These are phyloP conservation scores for Prunus armeniaca DNA, from an alignment of 306 rosid species.

Conservation along the genomic window DNA sequence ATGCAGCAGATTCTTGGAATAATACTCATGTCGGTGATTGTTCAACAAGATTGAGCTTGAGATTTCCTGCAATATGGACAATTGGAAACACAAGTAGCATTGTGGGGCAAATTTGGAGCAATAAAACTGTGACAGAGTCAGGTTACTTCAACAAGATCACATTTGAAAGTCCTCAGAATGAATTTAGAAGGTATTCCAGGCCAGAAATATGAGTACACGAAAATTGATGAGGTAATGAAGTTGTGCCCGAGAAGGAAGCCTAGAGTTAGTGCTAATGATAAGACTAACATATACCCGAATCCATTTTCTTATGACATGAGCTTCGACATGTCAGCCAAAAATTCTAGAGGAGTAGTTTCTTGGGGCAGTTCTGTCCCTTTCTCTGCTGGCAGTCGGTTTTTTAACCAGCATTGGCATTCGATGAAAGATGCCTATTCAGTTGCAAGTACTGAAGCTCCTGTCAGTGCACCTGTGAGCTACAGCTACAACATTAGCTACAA, in stretches of 20 bases:
- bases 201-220: conserved; percentile 48
- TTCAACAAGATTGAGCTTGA: conserved; percentile 43
- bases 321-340: conserved; percentile 35
- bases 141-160: conserved; percentile 42
- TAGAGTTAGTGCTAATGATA: not conserved
- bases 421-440: not conserved
- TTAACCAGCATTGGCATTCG: not conserved
- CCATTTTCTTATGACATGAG: conserved; percentile 39
- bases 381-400: conserved; percentile 30
- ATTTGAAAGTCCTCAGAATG: conserved; percentile 12
- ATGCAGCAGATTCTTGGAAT: conserved; percentile 25
- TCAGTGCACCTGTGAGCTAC: not conserved
- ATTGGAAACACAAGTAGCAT: conserved; percentile 31
- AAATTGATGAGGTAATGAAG: conserved; percentile 28
- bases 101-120: conserved; percentile 63
- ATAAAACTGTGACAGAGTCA: conserved; percentile 30
- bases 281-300: conserved; percentile 17
- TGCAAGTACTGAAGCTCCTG: not conserved
- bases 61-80: conserved; percentile 48
- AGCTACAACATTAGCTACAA: conserved; percentile 27
- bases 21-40: conserved; percentile 49
- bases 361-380: conserved; percentile 43
- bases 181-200: not conserved
- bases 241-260: conserved; percentile 29
- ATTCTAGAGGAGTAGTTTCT: not conserved